Evolutionary conservation across 805 yeast species (phyloP).

Genomic region (Lipomyces yamadae): DNA sequence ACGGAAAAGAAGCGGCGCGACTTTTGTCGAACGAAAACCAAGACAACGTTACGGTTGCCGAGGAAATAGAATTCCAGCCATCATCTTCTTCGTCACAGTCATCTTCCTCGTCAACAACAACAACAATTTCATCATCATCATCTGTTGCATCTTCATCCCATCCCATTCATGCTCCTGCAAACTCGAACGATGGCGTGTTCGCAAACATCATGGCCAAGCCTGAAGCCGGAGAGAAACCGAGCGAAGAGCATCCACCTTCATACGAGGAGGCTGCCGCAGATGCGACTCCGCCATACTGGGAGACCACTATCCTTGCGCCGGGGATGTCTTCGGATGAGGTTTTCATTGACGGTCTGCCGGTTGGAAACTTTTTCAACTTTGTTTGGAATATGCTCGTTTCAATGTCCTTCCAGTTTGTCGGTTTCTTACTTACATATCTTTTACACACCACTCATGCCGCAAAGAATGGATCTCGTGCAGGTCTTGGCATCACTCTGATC

Average conservation of each 20-base stretch:
- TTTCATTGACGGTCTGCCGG: conserved; percentile 93
- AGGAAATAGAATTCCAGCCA: background rate
- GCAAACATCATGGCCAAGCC: conserved; percentile 92
- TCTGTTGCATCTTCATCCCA: conserved; percentile 31
- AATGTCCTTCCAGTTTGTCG: conserved; percentile 90
- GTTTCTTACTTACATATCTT: conserved; percentile 86
- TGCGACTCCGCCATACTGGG: conserved; percentile 96
- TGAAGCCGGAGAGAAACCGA: conserved; percentile 50
- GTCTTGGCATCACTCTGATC: conserved; percentile 82
- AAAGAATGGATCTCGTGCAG: conserved; percentile 91
- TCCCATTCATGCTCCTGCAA: conserved; percentile 1
- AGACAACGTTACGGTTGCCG: background rate
- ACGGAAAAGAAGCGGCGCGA: conserved; percentile 6
- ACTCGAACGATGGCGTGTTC: conserved; percentile 81
- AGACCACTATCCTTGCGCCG: conserved; percentile 78
- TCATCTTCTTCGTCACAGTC: conserved; percentile 13
- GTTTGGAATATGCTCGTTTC: conserved; percentile 89
- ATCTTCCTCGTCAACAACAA: conserved; percentile 16
- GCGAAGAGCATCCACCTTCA: conserved; percentile 46
- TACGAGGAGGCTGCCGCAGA: conserved; percentile 96
- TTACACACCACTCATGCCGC: conserved; percentile 97
- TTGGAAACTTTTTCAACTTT: conserved; percentile 86
- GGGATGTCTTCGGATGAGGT: conserved; percentile 80
- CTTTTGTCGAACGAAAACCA: background rate
- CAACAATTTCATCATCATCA: conserved; percentile 31